Base-by-base conservation (phyloP, 1,284 basidiomycete genomes). In the Melampsora larici-populina region DNA sequence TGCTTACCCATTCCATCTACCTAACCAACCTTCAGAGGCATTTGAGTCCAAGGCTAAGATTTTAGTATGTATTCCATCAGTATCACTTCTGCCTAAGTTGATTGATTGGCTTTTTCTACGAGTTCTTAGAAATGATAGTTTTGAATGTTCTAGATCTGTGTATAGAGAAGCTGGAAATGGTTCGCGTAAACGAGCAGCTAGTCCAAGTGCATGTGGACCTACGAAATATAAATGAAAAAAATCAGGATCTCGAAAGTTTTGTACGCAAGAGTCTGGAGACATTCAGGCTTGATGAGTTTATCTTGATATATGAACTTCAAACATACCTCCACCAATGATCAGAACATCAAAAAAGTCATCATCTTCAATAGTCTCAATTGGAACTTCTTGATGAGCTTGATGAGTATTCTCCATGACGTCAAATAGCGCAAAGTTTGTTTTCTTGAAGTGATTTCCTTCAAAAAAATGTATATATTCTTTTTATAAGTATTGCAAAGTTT, bases 141-240 rank as follows among this genome's bases (percentile, higher is more conserved):
- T 79, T 2, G 81, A 80, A 66, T 83, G 82, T 78, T 83, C 82
- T n/a, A 81, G 79, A 46, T 83, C 82, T 13, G 81, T 81, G 74
- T 82, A 83, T 21, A 82, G 79, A 0, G 81, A 80, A 0, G 81
- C 80, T 0, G 82, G 82, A 15, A 75, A 78, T 1, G 75, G 75
- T 55, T 83, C 82, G 55, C 79, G 70, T 13, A 83, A 68, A 6
- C 82, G 68, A 0, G 81, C 79, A 4, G 80, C 80, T 40, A 81
- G 68, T 0, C 82, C 82, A 17, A 83, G 79, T 11, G 79, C 77
- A 70, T 82, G 81, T n/a, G 82, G 82, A 1, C 82, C 82, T 15
- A 79, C 43, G 55, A 24, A n/a, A 43, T 26, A 51, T 33, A 29
- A 29, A 29, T 40, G 33, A 21, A 73, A 33, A 62, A 31, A 17